A percentile compares a stretch with the other conserved stretches of the same genome.
These are phyloP conservation scores for Eutypa lata DNA, from an alignment of 2,329 filamentous ascomycete genomes.

Conservation along the genomic window DNA sequence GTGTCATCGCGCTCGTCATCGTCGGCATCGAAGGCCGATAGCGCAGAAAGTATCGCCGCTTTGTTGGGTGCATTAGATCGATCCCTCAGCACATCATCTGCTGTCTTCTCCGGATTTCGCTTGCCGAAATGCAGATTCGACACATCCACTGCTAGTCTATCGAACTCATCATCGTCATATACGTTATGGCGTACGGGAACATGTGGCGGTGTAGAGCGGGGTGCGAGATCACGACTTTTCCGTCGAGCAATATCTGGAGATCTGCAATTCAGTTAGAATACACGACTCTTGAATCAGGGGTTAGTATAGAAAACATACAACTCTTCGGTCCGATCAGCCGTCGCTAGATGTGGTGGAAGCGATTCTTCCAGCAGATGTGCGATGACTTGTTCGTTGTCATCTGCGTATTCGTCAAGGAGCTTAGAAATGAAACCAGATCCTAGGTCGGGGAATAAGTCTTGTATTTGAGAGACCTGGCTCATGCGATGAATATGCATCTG, in stretches of 20 bases:
- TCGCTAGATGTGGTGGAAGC: conserved; percentile 65
- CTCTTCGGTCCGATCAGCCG: conserved; percentile 61
- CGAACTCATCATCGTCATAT: conserved; percentile 78
- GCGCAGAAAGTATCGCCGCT: conserved; percentile 81
- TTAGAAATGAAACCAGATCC: conserved; percentile 78
- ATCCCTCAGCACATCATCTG: conserved; percentile 70
- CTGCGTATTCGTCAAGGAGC: conserved; percentile 74
- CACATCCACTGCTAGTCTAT: conserved; percentile 63
- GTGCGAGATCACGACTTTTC: conserved; percentile 45
- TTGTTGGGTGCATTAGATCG: conserved; percentile 67
- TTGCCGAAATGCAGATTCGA: conserved; percentile 79
- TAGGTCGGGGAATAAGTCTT: conserved; percentile 87
- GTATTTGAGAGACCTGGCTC: conserved; percentile 84
- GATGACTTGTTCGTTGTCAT: conserved; percentile 76
- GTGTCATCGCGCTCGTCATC: conserved; percentile 97
- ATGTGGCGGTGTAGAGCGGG: conserved; percentile 56
- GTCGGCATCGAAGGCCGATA: conserved; percentile 86
- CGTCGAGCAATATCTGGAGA: conserved; percentile 25
- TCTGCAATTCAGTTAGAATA: conserved; percentile 12
- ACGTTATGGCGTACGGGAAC: conserved; percentile 65
- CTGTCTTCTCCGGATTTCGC: conserved; percentile 57
- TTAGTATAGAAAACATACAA: conserved; percentile 41
- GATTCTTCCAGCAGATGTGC: conserved; percentile 77
- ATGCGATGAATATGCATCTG: conserved; percentile 75
- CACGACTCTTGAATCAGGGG: not conserved